phyloP scores from a whole-genome alignment of 495 filamentous ascomycete species.

The Neurospora pannonica region DNA sequence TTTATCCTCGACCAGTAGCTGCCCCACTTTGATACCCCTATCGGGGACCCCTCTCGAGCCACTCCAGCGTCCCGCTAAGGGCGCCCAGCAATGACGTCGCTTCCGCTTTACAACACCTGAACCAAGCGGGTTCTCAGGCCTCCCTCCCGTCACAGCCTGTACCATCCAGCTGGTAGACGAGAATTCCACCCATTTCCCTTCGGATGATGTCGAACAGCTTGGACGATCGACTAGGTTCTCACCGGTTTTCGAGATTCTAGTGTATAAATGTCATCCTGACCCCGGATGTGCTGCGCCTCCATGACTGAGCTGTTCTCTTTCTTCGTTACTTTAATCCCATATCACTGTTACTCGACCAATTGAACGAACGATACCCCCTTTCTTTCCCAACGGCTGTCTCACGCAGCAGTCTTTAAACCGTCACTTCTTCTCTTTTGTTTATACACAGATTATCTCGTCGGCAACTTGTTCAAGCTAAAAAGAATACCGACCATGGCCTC shows the following conservation, averaged over 20 bases:
- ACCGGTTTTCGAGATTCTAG: background rate
- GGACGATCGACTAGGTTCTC: background rate
- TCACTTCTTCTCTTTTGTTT: background rate
- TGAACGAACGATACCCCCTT: background rate
- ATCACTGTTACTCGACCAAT: background rate
- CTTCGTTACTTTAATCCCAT: background rate
- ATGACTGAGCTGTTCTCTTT: background rate
- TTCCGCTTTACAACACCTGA: background rate
- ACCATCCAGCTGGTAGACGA: background rate
- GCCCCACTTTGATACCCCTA: background rate
- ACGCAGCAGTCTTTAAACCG: background rate
- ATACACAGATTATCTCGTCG: background rate
- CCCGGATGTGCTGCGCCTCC: background rate
- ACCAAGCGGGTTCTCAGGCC: background rate
- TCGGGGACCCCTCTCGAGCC: background rate
- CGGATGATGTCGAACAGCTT: background rate
- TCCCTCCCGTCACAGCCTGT: background rate
- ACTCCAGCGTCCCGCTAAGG: background rate
- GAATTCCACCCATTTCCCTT: background rate
- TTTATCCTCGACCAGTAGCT: background rate
- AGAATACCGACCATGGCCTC: constrained; percentile 33
- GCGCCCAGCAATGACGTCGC: background rate
- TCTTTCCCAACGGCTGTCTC: background rate
- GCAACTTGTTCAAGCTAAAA: background rate
- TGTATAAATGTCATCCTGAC: background rate